Evolutionary conservation across 208 protist species (phyloP).

Genomic region (Leishmania amazonensis): DNA sequence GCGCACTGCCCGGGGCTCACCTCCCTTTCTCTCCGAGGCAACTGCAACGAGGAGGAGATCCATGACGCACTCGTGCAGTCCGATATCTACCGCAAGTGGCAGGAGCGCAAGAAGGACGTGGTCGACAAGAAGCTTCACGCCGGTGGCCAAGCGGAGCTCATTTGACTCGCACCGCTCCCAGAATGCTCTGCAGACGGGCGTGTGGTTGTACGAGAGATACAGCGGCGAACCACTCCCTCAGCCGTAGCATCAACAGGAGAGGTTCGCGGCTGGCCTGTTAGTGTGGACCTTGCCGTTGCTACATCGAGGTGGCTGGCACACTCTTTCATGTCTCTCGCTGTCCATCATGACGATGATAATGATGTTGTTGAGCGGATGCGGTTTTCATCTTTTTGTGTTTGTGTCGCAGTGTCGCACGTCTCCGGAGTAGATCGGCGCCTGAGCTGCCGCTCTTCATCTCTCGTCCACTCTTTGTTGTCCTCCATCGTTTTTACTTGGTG

Average conservation of each 20-base stretch:
- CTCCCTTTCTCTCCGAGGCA: conserved; percentile 25
- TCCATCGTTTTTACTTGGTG: background rate
- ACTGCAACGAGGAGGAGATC: conserved; percentile 25
- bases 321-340: background rate
- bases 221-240: background rate
- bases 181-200: background rate
- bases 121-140: conserved; percentile 36
- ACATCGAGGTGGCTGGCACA: background rate
- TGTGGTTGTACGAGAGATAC: background rate
- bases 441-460: background rate
- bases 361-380: background rate
- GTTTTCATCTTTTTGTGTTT: too few species aligned
- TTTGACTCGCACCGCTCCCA: background rate
- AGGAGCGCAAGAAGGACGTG: conserved; percentile 13
- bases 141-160: conserved; percentile 28
- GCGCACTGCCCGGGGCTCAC: conserved; percentile 32
- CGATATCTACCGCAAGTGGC: conserved; percentile 36
- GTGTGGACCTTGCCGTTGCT: background rate
- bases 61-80: conserved; percentile 23
- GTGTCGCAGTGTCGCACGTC: background rate
- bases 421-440: background rate
- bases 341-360: background rate
- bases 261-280: too few species aligned
- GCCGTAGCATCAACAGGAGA: background rate
- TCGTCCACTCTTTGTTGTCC: background rate